Percentiles rank a stretch among this genome's conserved stretches.
Evolutionary conservation across 257 asterid genomes (phyloP).

Genomic region (Apocynum venetum): DNA sequence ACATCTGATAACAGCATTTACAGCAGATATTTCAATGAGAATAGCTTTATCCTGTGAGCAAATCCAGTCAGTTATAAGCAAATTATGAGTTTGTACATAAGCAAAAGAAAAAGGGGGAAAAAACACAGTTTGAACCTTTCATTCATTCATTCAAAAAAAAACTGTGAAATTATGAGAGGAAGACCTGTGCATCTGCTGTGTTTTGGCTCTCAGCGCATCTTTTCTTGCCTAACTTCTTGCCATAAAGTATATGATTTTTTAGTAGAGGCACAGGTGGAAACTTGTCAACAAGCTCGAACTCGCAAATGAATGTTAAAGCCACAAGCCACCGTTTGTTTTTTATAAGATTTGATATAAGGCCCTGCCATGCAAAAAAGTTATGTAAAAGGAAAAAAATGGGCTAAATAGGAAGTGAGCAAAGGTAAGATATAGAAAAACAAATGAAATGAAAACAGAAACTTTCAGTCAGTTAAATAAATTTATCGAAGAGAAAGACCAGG

Average conservation of each 20-base stretch:
- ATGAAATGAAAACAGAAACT: background rate
- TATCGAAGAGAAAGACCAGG: too few species aligned
- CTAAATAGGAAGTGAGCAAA: background rate
- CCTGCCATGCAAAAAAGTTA: background rate
- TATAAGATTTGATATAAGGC: background rate
- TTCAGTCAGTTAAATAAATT: background rate
- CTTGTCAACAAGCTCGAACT: background rate
- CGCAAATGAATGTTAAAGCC: background rate
- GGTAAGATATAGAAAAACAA: background rate
- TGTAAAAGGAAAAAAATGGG: background rate
- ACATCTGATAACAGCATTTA: background rate
- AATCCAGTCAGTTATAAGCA: background rate
- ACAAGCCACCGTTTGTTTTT: background rate
- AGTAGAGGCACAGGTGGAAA: slow-evolving; percentile 5
- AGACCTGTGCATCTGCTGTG: slow-evolving; percentile 1
- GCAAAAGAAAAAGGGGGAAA: too few species aligned
- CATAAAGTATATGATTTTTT: background rate
- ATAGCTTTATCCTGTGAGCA: background rate
- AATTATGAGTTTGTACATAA: background rate
- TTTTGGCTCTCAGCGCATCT: background rate
- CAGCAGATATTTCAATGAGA: background rate
- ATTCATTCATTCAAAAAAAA: background rate
- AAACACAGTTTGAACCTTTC: too few species aligned
- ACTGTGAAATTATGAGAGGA: background rate
- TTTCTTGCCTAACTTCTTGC: background rate